These are phyloP conservation scores for Gnetum montanum DNA, from an alignment of 75 land plant species.

Conservation along the genomic window DNA sequence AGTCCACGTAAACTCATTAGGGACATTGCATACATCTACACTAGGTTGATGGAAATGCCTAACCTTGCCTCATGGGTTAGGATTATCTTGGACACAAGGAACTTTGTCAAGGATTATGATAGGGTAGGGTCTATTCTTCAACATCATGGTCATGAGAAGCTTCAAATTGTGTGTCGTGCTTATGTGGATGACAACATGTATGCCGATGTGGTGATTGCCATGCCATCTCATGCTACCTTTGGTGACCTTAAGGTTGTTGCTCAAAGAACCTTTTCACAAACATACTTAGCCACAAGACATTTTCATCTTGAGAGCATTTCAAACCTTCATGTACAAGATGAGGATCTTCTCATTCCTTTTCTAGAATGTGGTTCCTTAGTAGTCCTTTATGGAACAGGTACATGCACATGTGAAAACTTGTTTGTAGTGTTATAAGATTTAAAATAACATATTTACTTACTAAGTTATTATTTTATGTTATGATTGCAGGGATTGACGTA, in stretches of 20 bases:
- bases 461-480: too few species aligned
- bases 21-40: conserved; percentile 45
- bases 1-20: conserved; percentile 27
- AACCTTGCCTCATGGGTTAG: conserved; percentile 22
- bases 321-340: conserved; percentile 19
- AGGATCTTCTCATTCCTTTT: conserved; percentile 16
- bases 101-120: conserved; percentile 58
- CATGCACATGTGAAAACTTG: conserved; percentile 21
- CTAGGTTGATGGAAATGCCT: conserved; percentile 26
- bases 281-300: conserved; percentile 39
- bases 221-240: conserved; percentile 54
- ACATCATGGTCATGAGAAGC: too few species aligned
- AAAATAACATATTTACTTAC: conserved; percentile 59
- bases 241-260: conserved; percentile 48
- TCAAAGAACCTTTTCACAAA: conserved; percentile 47
- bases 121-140: conserved; percentile 25
- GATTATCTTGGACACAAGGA: conserved; percentile 50
- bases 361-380: conserved; percentile 20
- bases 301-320: conserved; percentile 32
- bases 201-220: conserved; percentile 37
- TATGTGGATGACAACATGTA: conserved; percentile 10
- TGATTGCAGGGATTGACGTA: too few species aligned
- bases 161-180: too few species aligned
- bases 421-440: conserved; percentile 40
- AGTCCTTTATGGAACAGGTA: conserved; percentile 42